These are phyloP conservation scores for Colletotrichum shisoi DNA, from an alignment of 2,329 filamentous ascomycete species.

Conservation along the genomic window DNA sequence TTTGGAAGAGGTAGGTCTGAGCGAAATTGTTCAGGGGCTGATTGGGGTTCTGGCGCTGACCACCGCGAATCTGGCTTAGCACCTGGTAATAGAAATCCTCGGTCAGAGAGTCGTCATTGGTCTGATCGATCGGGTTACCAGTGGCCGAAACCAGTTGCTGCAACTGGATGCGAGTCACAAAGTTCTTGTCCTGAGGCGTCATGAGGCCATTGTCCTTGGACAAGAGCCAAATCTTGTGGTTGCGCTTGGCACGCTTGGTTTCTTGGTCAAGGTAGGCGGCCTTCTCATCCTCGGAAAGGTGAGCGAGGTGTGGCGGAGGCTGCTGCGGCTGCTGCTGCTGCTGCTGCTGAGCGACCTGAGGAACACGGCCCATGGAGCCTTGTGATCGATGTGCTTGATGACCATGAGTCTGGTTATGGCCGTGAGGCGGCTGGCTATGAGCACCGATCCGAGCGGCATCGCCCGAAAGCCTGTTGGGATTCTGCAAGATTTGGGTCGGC, in stretches of 20 bases:
- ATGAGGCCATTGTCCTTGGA: conserved; percentile 96
- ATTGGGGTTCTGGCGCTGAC: conserved; percentile 86
- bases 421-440: conserved; percentile 37
- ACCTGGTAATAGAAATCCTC: conserved; percentile 99
- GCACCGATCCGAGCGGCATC: conserved; percentile 53
- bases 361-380: conserved; percentile 66
- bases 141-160: conserved; percentile 95
- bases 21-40: conserved; percentile 96
- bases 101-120: conserved; percentile 78
- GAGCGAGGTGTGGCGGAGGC: conserved; percentile 68
- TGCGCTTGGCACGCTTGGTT: conserved; percentile 92
- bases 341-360: conserved; percentile 70
- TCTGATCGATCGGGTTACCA: conserved; percentile 82
- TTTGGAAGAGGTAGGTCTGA: conserved; percentile 96
- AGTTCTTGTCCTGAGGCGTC: conserved; percentile 99
- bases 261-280: conserved; percentile 86
- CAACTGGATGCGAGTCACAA: conserved; percentile 96
- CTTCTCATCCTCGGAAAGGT: conserved; percentile 84
- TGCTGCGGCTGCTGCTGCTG: conserved; percentile 75
- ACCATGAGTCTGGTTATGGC: conserved; percentile 41
- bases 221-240: conserved; percentile 95
- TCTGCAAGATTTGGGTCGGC: conserved; percentile 81
- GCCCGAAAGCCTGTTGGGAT: conserved; percentile 70
- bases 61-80: conserved; percentile 90
- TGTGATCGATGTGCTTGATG: conserved; percentile 58